Evolutionary conservation across 1,284 basidiomycete species (phyloP), one percentile per base, ranked within the genome.

Genomic region (Leucoagaricus sp.): DNA sequence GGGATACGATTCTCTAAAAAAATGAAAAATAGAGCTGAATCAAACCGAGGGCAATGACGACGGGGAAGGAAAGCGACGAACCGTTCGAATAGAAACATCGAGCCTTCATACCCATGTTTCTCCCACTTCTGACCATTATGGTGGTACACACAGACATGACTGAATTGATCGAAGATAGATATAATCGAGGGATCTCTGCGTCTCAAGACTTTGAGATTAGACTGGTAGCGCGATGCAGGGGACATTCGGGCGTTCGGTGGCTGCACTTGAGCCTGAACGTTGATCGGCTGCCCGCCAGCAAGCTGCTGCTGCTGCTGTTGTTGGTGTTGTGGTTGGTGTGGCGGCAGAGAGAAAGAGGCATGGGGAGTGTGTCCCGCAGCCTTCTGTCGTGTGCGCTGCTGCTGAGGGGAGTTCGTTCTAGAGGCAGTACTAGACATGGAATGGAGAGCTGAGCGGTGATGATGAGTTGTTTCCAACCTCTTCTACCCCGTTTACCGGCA

Each of bases 81-180:
- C 89, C 92, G 80, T 68, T 93, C 88, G 67, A 90, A 94, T 58
- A 96, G 76, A 73, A 96, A 95, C 83, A 95, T 91, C 65, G 86
- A 89, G 1, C 93, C 93, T 69, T 95, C 93, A 64, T 80, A 90
- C 25, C 91, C 91, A 53, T 90, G 86, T 72, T 94, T 94, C 71
- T 87, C 84, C 92, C 90, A 91, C 64, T 83, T 86, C 62, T 78
- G 72, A 9, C 82, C 86, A 61, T 88, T 83, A 66, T 85, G 79
- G 64, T 87, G 84, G 64, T 91, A 91, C 54, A 91, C 76, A 70
- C 88, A 90, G 57, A 94, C 89, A 73, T 94, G 90, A 62, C 85
- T 88, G 71, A 94, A 93, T 63, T 91, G 88, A 69, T 93, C 89
- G 60, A 94, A 83, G 62, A 96, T 93, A 40, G 84, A 84, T 36